phyloP scores from a whole-genome alignment of 192 early-diverging fungal species.

The Powellomyces hirtus region DNA sequence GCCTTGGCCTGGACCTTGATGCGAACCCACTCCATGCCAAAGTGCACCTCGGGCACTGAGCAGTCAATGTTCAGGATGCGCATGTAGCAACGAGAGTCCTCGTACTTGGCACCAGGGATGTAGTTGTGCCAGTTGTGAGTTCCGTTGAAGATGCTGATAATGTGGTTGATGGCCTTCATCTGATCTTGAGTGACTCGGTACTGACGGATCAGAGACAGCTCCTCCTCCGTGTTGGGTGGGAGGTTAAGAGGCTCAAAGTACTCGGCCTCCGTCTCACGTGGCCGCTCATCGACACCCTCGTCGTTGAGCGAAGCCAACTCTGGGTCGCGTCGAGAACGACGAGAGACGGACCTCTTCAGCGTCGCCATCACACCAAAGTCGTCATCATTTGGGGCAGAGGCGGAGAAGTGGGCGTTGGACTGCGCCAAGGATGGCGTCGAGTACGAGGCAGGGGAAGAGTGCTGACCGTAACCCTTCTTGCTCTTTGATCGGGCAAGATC shows the following conservation, averaged over 20 bases:
- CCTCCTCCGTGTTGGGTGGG: constrained; percentile 32
- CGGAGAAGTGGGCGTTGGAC: background rate
- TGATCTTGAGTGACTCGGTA: constrained; percentile 69
- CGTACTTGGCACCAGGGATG: constrained; percentile 78
- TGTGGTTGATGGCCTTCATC: constrained; percentile 67
- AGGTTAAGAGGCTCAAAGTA: constrained; percentile 44
- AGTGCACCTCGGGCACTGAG: constrained; percentile 44
- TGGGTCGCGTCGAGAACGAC: constrained; percentile 20
- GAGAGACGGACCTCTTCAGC: constrained; percentile 28
- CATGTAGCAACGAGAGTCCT: constrained; percentile 52
- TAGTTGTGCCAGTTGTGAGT: constrained; percentile 98
- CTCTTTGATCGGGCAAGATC: constrained; percentile 7
- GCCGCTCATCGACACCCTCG: background rate
- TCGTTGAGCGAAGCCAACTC: constrained; percentile 11
- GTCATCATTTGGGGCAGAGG: constrained; percentile 19
- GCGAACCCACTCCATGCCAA: constrained; percentile 84
- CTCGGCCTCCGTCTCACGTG: constrained; percentile 1
- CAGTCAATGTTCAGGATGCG: constrained; percentile 28
- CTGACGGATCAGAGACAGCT: constrained; percentile 12
- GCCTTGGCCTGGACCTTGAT: constrained; percentile 93
- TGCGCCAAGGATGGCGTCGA: background rate
- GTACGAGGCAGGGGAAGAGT: background rate
- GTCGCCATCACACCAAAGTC: constrained; percentile 27
- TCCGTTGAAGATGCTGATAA: constrained; percentile 69
- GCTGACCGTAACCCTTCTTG: background rate